A percentile compares a stretch with the other conserved stretches of the same genome.
Conservation (phyloP, 2,329 filamentous ascomycete genomes). For the Xylaria arbuscula region DNA sequence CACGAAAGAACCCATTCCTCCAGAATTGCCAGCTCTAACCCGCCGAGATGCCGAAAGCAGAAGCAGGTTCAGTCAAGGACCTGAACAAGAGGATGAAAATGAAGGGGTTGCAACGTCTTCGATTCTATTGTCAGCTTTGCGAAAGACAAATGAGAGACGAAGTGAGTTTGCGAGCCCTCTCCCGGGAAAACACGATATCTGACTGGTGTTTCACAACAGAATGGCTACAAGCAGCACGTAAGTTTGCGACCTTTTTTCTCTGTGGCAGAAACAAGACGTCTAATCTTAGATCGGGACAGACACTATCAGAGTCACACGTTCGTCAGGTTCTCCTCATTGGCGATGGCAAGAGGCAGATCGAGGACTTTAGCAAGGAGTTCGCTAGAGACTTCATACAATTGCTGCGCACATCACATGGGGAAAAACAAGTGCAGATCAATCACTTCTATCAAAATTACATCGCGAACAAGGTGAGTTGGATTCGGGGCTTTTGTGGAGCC, state of each 20-base stretch:
- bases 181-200: not conserved
- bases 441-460: constrained; percentile 97
- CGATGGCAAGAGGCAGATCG: constrained; percentile 85
- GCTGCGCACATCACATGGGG: constrained; percentile 85
- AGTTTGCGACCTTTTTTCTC: too few relatives aligned
- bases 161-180: constrained; percentile 3
- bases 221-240: constrained; percentile 87
- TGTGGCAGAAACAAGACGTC: too few relatives aligned
- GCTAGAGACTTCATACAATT: constrained; percentile 80
- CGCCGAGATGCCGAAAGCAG: constrained; percentile 85
- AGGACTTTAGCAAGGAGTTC: constrained; percentile 85
- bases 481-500: not conserved
- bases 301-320: constrained; percentile 60
- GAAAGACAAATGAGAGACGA: constrained; percentile 53
- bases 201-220: constrained; percentile 72
- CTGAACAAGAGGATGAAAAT: constrained; percentile 91
- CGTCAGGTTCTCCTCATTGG: constrained; percentile 90
- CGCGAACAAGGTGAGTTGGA: constrained; percentile 67
- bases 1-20: not conserved
- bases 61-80: constrained; percentile 91
- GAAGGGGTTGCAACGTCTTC: constrained; percentile 79
- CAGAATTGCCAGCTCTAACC: not conserved
- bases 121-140: constrained; percentile 93
- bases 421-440: constrained; percentile 90
- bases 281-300: constrained; percentile 45